Percentiles rank a stretch among this genome's conserved stretches.
Conservation (phyloP, 176 grass and related monocot genomes). For the Carex myosuroides region DNA sequence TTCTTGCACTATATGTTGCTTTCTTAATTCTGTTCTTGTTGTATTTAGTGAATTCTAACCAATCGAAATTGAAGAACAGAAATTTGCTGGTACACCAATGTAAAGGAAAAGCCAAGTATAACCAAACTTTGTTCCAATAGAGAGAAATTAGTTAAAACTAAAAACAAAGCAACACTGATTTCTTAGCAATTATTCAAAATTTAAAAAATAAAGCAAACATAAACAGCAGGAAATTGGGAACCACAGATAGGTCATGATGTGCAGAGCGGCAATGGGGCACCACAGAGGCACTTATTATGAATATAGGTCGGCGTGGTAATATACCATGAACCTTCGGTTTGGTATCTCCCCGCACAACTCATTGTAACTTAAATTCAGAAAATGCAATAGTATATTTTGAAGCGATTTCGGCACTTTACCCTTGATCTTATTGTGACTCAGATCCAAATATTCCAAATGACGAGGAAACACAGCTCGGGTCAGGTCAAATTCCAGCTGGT, state of each 20-base stretch:
- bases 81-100: too few species aligned
- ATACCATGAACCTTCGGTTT: slow-evolving; percentile 26
- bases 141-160: too few species aligned
- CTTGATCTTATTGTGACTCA: slow-evolving; percentile 64
- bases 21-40: too few species aligned
- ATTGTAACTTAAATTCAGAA: slow-evolving; percentile 73
- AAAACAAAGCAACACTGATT: background rate
- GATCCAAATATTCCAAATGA: slow-evolving; percentile 55
- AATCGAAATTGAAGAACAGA: too few species aligned
- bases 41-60: too few species aligned
- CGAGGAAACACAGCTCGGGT: slow-evolving; percentile 39
- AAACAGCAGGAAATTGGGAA: background rate
- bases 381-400: slow-evolving; percentile 27
- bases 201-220: background rate
- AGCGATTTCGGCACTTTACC: slow-evolving; percentile 52
- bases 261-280: slow-evolving; percentile 43
- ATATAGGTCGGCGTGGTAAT: slow-evolving; percentile 32
- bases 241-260: background rate
- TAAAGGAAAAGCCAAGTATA: too few species aligned
- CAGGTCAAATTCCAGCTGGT: slow-evolving; percentile 68
- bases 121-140: too few species aligned
- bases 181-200: background rate
- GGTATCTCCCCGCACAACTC: slow-evolving; percentile 53
- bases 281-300: slow-evolving; percentile 52
- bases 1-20: too few species aligned